These are phyloP conservation scores for Hyaloscypha finlandica DNA, from an alignment of 495 filamentous ascomycete genomes.

Conservation along the genomic window DNA sequence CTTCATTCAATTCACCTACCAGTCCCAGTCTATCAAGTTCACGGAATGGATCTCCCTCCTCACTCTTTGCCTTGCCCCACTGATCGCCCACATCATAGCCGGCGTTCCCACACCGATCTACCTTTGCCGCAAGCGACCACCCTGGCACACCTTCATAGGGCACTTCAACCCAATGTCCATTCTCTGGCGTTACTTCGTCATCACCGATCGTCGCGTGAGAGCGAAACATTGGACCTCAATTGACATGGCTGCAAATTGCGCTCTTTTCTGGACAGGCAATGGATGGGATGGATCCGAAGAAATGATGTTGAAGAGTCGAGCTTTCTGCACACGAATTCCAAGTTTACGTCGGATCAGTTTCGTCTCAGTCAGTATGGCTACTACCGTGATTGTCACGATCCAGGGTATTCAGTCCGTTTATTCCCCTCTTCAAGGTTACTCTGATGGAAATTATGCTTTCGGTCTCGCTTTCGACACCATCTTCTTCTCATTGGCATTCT, in stretches of 20 bases:
- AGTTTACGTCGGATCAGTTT: slow-evolving; percentile 2
- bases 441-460: background rate
- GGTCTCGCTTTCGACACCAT: slow-evolving; percentile 15
- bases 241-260: slow-evolving; percentile 33
- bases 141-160: slow-evolving; percentile 28
- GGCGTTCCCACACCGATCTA: background rate
- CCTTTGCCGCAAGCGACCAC: background rate
- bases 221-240: slow-evolving; percentile 27
- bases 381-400: slow-evolving; percentile 6
- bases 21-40: slow-evolving; percentile 4
- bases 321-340: slow-evolving; percentile 22
- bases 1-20: too few relatives aligned
- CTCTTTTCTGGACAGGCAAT: slow-evolving; percentile 33
- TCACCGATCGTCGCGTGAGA: slow-evolving; percentile 34
- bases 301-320: slow-evolving; percentile 26
- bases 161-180: slow-evolving; percentile 38
- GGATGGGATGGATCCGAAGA: slow-evolving; percentile 37
- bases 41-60: slow-evolving; percentile 32
- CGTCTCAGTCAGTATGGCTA: background rate
- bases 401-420: slow-evolving; percentile 9
- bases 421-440: background rate
- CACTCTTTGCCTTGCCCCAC: slow-evolving; percentile 35
- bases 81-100: slow-evolving; percentile 18
- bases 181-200: slow-evolving; percentile 38
- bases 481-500: slow-evolving; percentile 8